Conservation (phyloP, 2,329 filamentous ascomycete species). For the Pleomassaria siparia region DNA sequence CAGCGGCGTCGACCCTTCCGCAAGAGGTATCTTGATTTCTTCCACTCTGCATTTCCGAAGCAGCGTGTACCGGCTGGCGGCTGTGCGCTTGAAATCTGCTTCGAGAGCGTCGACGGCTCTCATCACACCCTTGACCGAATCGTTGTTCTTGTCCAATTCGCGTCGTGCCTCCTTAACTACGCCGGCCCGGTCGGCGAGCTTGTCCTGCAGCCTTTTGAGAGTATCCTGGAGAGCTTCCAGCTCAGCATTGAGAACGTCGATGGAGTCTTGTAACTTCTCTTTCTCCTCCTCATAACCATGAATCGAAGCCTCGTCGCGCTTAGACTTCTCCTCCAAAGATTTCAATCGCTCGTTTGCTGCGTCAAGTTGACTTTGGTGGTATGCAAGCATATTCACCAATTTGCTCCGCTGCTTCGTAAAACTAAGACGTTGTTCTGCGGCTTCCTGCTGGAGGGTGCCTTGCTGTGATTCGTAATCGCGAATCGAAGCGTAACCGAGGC, state of each 20-base stretch:
- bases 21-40: constrained; percentile 82
- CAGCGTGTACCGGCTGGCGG: constrained; percentile 78
- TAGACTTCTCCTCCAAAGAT: constrained; percentile 65
- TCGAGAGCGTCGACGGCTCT: constrained; percentile 80
- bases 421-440: constrained; percentile 79
- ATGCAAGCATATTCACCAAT: constrained; percentile 62
- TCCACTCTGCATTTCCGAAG: constrained; percentile 90
- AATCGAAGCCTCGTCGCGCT: constrained; percentile 69
- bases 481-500: constrained; percentile 84
- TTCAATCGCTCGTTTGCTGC: constrained; percentile 70
- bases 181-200: constrained; percentile 69
- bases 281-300: constrained; percentile 67
- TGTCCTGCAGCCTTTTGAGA: constrained; percentile 67
- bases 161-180: constrained; percentile 76
- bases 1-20: constrained; percentile 67
- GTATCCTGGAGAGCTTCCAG: constrained; percentile 74
- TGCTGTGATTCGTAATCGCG: constrained; percentile 93
- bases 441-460: constrained; percentile 87
- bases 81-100: constrained; percentile 81
- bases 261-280: constrained; percentile 69
- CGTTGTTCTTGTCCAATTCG: constrained; percentile 81
- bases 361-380: constrained; percentile 71
- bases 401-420: constrained; percentile 76
- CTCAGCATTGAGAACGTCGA: constrained; percentile 73
- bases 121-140: constrained; percentile 74